Conservation (phyloP, 495 filamentous ascomycete species). For the Penicillium herquei region DNA sequence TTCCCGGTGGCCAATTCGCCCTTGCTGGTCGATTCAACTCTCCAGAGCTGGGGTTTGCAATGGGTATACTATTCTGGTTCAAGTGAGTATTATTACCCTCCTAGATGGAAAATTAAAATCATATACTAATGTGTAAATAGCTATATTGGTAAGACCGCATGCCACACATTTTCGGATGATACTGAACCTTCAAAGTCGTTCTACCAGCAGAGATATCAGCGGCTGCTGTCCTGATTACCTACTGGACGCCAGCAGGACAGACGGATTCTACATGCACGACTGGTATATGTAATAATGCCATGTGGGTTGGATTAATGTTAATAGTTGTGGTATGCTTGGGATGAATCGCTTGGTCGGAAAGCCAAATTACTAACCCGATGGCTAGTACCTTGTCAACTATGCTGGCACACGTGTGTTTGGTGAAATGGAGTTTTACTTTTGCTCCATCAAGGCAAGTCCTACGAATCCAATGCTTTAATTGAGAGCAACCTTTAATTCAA, state of each 20-base stretch:
- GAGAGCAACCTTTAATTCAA: neutral
- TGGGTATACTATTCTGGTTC: slow-evolving; percentile 26
- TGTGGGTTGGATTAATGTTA: slow-evolving; percentile 23
- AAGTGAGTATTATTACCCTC: slow-evolving; percentile 6
- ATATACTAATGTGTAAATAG: neutral
- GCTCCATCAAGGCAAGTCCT: slow-evolving; percentile 17
- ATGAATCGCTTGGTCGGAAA: neutral
- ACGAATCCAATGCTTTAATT: neutral
- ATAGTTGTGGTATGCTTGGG: slow-evolving; percentile 20
- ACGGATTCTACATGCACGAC: slow-evolving; percentile 22
- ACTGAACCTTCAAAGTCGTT: slow-evolving; percentile 3
- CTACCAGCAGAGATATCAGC: slow-evolving; percentile 37
- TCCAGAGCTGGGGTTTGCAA: slow-evolving; percentile 18
- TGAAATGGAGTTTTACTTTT: slow-evolving; percentile 30
- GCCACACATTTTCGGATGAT: neutral
- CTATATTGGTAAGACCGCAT: slow-evolving; percentile 10
- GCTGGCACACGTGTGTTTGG: slow-evolving; percentile 23
- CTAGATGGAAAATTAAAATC: neutral
- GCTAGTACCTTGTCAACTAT: slow-evolving; percentile 17
- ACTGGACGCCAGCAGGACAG: slow-evolving; percentile 29
- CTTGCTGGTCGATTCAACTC: slow-evolving; percentile 17
- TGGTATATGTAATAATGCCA: slow-evolving; percentile 27
- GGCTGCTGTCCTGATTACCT: slow-evolving; percentile 47
- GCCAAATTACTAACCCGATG: too few relatives aligned
- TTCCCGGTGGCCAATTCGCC: slow-evolving; percentile 15